Evolutionary conservation across 306 rosid species (phyloP).

Genomic region (Begonia loranthoides): DNA sequence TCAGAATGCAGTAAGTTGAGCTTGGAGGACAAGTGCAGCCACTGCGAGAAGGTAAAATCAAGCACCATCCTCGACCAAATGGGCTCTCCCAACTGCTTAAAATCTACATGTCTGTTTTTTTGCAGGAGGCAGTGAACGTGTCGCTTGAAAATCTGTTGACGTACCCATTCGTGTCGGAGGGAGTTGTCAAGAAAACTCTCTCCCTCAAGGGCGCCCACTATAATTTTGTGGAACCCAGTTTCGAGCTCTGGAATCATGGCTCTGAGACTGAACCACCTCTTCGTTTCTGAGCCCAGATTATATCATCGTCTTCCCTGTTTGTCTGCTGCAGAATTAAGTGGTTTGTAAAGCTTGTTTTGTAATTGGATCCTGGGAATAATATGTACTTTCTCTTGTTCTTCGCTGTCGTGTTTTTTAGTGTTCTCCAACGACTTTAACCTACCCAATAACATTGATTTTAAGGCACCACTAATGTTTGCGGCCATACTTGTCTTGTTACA

Average conservation of each 20-base stretch:
- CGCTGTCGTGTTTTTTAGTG: too few relatives aligned
- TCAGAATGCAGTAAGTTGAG: slow-evolving; percentile 17
- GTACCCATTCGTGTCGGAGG: slow-evolving; percentile 73
- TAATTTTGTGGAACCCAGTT: slow-evolving; percentile 55
- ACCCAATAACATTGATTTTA: too few relatives aligned
- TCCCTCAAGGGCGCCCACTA: slow-evolving; percentile 78
- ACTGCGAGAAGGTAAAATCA: slow-evolving; percentile 64
- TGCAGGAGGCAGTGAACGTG: slow-evolving; percentile 97
- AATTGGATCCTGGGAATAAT: too few relatives aligned
- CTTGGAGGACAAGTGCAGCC: slow-evolving; percentile 60
- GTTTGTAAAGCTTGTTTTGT: too few relatives aligned
- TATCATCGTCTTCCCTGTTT: too few relatives aligned
- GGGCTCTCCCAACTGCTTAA: neutral
- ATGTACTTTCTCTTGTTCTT: too few relatives aligned
- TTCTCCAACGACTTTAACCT: too few relatives aligned
- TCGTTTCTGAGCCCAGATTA: slow-evolving; percentile 4
- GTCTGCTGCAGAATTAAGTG: too few relatives aligned
- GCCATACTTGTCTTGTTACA: too few relatives aligned
- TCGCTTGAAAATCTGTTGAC: slow-evolving; percentile 70
- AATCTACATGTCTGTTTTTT: neutral
- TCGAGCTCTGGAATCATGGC: slow-evolving; percentile 79
- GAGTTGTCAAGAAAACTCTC: slow-evolving; percentile 32
- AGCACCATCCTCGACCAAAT: neutral
- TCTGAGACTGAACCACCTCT: slow-evolving; percentile 31
- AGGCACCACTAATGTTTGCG: too few relatives aligned